Base-by-base conservation (phyloP, 371 early-diverging fungal species). In the Rhizomucor miehei region DNA sequence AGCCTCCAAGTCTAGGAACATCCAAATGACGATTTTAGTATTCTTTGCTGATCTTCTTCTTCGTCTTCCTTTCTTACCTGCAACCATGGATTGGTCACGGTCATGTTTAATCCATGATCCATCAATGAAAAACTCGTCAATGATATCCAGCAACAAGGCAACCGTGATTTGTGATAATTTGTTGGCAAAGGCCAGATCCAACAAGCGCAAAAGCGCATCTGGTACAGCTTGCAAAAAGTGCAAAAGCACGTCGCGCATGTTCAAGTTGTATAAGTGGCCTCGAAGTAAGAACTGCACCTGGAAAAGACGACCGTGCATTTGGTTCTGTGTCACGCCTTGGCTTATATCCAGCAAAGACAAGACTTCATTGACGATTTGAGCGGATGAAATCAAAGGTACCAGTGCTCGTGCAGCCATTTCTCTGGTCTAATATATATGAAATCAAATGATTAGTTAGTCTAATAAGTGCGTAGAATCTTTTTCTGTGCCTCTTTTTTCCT, bases 351-450 rank as follows among this genome's bases (percentile, higher is more conserved):
- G 16, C 3, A 80, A 34, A 25, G 68, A 57, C 29, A 44, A 40
- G 10, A 82, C 62, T 10, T 69, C 71, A 19, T 60, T 58, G 8
- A 83, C 59, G 14, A 89, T 57, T 39, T 84, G 75, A 17, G 60
- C 35, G 3, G 67, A 64, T 3, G 85, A 64, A 3, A 93, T 70
- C 56, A 93, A 61, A 2, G 94, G 85, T 1, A 87, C 89, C 21
- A 89, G 66, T 0, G 93, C 92, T 35, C 90, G 77, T 0, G 92
- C 91, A 0, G 93, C 86, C 85, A 94, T 90, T 59, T 92, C 94
- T 44, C 94, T 78, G 0, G 89, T 90, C 74, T 83, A 20, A n/a
- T n/a, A n/a, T n/a, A n/a, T n/a, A n/a, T n/a, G n/a, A n/a, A n/a
- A n/a, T n/a, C n/a, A n/a, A n/a, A n/a, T n/a, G n/a, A n/a, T n/a